Evolutionary conservation across 768 basidiomycete species (phyloP), one percentile per base, ranked within the genome.

Genomic region (Austroboletus festivus): DNA sequence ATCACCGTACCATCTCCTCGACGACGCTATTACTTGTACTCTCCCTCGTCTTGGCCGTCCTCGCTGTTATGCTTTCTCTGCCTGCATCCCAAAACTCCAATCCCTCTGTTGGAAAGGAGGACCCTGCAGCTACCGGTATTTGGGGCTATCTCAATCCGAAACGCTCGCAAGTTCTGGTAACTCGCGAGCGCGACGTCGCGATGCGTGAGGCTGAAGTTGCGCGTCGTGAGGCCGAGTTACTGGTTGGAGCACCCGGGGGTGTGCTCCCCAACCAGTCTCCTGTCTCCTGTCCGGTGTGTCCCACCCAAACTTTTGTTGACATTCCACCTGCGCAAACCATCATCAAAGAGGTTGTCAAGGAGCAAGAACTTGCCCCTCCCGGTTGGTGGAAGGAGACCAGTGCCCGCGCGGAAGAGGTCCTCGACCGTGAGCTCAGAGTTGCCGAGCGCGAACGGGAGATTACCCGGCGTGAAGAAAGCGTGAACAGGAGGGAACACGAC

Each of bases 31-130:
- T 93, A 44, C 83, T 93, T 28, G 86, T 92, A 42, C 77, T 93
- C 35, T 92, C 90, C 11, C 82, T 93, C 28, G 81, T 93, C 42
- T 75, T 93, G 22, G 90, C 89, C 30, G 89, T 91, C 20, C 77
- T 93, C n/a, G 89, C 90, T 5, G 83, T 93, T 59, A 91, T 93
- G 89, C 81, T 93, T 21, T 90, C 90, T 3, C 76, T 93, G 5
- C 90, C 90, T 1, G 81, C 83, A 0, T 71, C 75, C 38, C 71
- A 71, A 39, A 55, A 69, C n/a, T 49, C 70, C 18, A 54, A 63
- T 0, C 26, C 73, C 0, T 45, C 48, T 4, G 52, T 50, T 15
- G 70, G 66, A 34, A 66, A 71, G 20, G 65, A 72, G 0, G 72
- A 73, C 2, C 62, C 77, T 13, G 62, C 46, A 11, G 47, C 75